phyloP scores from a whole-genome alignment of 176 grass and related monocot species.

The Avena sativa region DNA sequence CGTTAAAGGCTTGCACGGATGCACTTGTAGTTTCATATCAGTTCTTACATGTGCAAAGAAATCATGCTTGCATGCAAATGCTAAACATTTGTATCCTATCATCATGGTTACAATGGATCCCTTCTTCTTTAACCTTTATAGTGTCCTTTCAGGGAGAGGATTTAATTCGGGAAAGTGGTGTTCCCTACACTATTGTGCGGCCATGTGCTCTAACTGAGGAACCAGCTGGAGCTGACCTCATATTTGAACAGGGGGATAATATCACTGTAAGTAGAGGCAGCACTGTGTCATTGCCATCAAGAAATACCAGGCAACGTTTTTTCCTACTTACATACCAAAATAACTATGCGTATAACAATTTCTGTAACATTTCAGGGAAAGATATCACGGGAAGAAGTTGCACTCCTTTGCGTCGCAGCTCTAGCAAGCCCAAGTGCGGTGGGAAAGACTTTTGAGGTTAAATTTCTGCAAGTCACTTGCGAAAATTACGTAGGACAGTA shows the following conservation, averaged over 20 bases:
- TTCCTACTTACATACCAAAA: background rate
- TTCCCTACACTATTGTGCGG: conserved; percentile 77
- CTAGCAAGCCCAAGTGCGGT: conserved; percentile 78
- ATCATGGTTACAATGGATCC: conserved; percentile 6
- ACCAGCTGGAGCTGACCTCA: conserved; percentile 91
- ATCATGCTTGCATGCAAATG: conserved; percentile 37
- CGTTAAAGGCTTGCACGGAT: background rate
- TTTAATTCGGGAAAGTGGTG: conserved; percentile 86
- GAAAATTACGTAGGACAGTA: background rate
- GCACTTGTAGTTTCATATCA: conserved; percentile 14
- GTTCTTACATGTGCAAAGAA: conserved; percentile 34
- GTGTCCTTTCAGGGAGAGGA: conserved; percentile 78
- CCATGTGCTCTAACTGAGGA: conserved; percentile 96
- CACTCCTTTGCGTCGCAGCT: conserved; percentile 79
- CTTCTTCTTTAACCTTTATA: conserved; percentile 9
- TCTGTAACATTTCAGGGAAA: conserved; percentile 69
- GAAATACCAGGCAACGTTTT: background rate
- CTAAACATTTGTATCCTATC: background rate
- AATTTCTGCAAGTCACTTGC: conserved; percentile 17
- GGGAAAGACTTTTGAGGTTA: conserved; percentile 94
- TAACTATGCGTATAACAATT: background rate
- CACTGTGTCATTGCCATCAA: background rate
- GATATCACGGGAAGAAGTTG: conserved; percentile 89
- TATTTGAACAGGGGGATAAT: conserved; percentile 99
- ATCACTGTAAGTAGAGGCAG: conserved; percentile 69